phyloP scores from a whole-genome alignment of 805 yeast genomes.

The Candida maris region DNA sequence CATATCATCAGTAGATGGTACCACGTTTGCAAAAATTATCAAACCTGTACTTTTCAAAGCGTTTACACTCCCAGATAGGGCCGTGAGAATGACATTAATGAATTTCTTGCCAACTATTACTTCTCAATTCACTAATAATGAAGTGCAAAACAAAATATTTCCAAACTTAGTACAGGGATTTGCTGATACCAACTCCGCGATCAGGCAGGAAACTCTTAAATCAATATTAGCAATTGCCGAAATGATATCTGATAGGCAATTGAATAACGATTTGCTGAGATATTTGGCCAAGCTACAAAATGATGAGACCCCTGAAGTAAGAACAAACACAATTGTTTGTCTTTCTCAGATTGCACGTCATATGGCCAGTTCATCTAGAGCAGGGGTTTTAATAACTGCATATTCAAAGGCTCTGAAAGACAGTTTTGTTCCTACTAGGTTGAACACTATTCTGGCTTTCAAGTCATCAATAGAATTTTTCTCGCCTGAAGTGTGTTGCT shows the following conservation, averaged over 20 bases:
- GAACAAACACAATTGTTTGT: slow-evolving; percentile 72
- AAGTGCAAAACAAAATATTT: slow-evolving; percentile 67
- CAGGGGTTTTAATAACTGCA: slow-evolving; percentile 82
- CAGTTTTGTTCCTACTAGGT: slow-evolving; percentile 66
- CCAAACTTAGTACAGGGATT: slow-evolving; percentile 74
- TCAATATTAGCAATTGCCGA: slow-evolving; percentile 55
- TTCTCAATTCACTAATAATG: slow-evolving; percentile 48
- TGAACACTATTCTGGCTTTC: slow-evolving; percentile 75
- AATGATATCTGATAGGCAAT: slow-evolving; percentile 69
- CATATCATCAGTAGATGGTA: slow-evolving; percentile 25
- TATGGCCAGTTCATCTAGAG: slow-evolving; percentile 53
- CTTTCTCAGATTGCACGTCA: slow-evolving; percentile 61
- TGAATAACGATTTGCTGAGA: slow-evolving; percentile 81
- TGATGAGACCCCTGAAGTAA: slow-evolving; percentile 70
- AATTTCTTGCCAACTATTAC: slow-evolving; percentile 56
- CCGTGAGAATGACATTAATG: slow-evolving; percentile 69
- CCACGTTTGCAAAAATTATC: slow-evolving; percentile 37
- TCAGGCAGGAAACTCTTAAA: slow-evolving; percentile 76
- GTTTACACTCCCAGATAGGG: slow-evolving; percentile 68
- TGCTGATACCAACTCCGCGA: slow-evolving; percentile 75
- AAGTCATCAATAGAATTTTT: slow-evolving; percentile 61
- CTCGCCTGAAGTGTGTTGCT: slow-evolving; percentile 70
- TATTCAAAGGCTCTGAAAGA: slow-evolving; percentile 80
- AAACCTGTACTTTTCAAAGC: slow-evolving; percentile 64
- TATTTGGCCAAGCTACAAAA: slow-evolving; percentile 77